Evolutionary conservation across 768 basidiomycete genomes (phyloP).

Genomic region (Amanita pallidorosea): DNA sequence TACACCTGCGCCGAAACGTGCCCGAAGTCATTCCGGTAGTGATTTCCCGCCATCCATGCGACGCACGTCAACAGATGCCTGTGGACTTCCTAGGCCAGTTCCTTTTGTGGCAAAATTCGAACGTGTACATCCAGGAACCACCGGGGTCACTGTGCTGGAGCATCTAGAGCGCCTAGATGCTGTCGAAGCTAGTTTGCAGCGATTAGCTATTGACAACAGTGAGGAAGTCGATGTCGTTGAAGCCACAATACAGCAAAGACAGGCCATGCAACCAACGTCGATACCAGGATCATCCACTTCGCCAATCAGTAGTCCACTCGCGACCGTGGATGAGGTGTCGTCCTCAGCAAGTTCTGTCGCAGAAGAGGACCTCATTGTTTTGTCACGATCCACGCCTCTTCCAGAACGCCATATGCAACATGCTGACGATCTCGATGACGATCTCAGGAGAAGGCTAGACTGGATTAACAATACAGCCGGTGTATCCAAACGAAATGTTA

Average conservation of each 20-base stretch:
- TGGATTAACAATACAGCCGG: conserved; percentile 32
- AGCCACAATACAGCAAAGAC: conserved; percentile 20
- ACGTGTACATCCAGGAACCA: conserved; percentile 75
- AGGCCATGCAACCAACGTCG: conserved; percentile 11
- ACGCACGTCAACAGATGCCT: conserved; percentile 49
- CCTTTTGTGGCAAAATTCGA: conserved; percentile 80
- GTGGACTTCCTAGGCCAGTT: conserved; percentile 62
- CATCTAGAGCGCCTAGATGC: conserved; percentile 80
- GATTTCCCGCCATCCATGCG: conserved; percentile 71
- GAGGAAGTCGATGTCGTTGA: conserved; percentile 62
- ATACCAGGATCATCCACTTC: conserved; percentile 25
- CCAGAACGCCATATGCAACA: conserved; percentile 37
- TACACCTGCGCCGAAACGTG: conserved; percentile 43
- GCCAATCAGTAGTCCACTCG: conserved; percentile 48
- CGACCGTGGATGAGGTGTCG: conserved; percentile 46
- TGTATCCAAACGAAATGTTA: conserved; percentile 42
- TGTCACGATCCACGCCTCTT: conserved; percentile 72
- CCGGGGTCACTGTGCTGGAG: conserved; percentile 76
- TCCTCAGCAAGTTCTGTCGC: conserved; percentile 44
- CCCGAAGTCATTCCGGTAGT: conserved; percentile 49
- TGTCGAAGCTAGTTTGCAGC: conserved; percentile 68
- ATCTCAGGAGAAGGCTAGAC: conserved; percentile 24
- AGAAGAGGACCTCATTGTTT: conserved; percentile 60
- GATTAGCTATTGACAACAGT: conserved; percentile 48
- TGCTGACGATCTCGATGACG: conserved; percentile 23